Evolutionary conservation across 768 basidiomycete genomes (phyloP), one percentile per base, ranked within the genome.

Genomic region (Rhodotorula kratochvilovae): DNA sequence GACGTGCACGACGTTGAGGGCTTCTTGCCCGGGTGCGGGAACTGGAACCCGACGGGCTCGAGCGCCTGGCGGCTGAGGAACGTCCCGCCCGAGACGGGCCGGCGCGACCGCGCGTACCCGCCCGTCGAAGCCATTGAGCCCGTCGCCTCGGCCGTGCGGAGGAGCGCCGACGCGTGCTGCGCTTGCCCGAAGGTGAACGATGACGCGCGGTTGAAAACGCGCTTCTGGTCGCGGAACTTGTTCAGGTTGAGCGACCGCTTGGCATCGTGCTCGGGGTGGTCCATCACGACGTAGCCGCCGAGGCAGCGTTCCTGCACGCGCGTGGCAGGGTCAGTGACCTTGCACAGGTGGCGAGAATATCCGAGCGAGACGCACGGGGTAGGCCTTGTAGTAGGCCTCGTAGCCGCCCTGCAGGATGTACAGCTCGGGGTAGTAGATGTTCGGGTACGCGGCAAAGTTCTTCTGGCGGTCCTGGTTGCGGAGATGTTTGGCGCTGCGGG

Each of bases 351-450:
- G 46, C 19, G 23, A 21, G 21, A 21, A 48, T 6, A 23, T 23
- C 19, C 2, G 29, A 1, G 27, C 16, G 46, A 12, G 31, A 80
- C 81, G 39, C 59, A 83, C 79, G 4, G 86, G 82, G 62, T 86
- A 88, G 33, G 83, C 81, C 76, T 87, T 86, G 82, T 85, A 96
- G 82, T 92, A 98, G 54, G 87, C 85, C 76, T 88, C 91, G 81
- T 97, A 99, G 21, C 96, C 96, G 48, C 96, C 96, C 81, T 96
- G 91, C 15, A 99, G 86, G 76, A 99, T 86, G 82, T 98, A 99
- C 27, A 98, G 86, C 81, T 99, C 96, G 0, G 96, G 96, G 79
- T 91, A 99, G 81, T 91, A 90, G 53, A 97, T 88, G 79, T 86
- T 89, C 8, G 96, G 96, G 80, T 99, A 99, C 69, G 90, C 89